Conservation (phyloP, 345 rosid genomes). For the Psidium guajava region DNA sequence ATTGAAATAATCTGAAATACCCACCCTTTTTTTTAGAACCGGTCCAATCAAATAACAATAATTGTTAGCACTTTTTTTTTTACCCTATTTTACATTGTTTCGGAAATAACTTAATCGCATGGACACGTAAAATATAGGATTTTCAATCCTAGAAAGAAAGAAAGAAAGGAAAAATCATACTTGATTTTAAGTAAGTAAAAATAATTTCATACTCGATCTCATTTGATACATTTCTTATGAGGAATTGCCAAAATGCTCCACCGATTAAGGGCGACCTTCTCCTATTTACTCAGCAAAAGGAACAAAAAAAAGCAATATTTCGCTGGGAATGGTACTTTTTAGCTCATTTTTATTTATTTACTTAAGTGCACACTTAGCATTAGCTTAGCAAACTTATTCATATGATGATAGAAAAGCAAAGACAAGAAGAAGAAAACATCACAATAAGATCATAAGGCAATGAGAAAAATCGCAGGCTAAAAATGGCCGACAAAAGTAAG, state of each 20-base stretch:
- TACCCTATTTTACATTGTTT: not conserved
- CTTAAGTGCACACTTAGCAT: not conserved
- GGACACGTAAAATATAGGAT: not conserved
- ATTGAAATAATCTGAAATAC: no score
- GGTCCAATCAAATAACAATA: no score
- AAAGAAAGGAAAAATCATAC: no score
- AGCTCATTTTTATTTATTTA: not conserved
- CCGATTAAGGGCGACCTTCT: not conserved
- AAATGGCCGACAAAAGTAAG: not conserved
- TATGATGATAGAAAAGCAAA: no score
- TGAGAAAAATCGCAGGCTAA: not conserved
- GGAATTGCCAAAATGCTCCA: no score
- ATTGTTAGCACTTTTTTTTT: not conserved
- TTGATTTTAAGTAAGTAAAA: accelerated
- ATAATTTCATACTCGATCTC: no score
- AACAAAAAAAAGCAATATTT: not conserved
- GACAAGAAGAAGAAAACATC: no score
- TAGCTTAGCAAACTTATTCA: not conserved
- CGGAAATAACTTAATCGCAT: no score
- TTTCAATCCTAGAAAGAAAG: no score
- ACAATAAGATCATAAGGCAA: not conserved
- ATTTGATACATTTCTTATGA: no score
- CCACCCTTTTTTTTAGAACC: not conserved
- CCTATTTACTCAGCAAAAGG: not conserved
- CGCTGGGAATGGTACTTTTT: not conserved